A percentile compares a stretch with the other conserved stretches of the same genome.
Evolutionary conservation across 352 stramenopile genomes (phyloP).

Genomic region (Phytophthora aleatoria): DNA sequence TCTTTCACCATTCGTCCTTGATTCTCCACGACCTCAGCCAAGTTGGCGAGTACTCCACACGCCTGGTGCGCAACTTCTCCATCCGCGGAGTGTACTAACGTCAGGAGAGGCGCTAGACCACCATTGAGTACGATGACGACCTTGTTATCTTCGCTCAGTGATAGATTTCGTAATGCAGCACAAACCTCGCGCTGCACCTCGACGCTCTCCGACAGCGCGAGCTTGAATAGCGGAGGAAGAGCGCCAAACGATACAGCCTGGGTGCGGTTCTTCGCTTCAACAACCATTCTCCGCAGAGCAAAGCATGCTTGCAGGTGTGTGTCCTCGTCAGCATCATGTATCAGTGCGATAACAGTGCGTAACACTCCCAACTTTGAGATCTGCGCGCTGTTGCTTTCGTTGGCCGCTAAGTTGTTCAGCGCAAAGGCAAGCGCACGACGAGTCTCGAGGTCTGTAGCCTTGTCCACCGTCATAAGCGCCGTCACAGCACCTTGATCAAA

Average conservation of each 20-base stretch:
- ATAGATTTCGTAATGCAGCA: constrained; percentile 92
- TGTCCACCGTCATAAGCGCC: constrained; percentile 88
- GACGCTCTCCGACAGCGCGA: constrained; percentile 84
- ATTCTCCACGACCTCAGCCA: constrained; percentile 95
- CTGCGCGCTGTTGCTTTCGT: constrained; percentile 89
- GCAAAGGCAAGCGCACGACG: constrained; percentile 92
- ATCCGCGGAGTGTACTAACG: constrained; percentile 91
- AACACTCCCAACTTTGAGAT: constrained; percentile 90
- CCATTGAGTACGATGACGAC: constrained; percentile 90
- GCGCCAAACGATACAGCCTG: constrained; percentile 93
- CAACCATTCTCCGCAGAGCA: constrained; percentile 90
- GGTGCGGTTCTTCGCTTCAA: constrained; percentile 91
- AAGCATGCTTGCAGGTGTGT: constrained; percentile 94
- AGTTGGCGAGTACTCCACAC: constrained; percentile 91
- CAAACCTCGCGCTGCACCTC: constrained; percentile 94
- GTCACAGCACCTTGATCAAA: constrained; percentile 92
- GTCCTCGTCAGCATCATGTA: constrained; percentile 91
- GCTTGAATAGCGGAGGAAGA: constrained; percentile 86
- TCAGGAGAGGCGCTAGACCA: constrained; percentile 81
- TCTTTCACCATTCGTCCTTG: constrained; percentile 95
- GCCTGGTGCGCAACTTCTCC: constrained; percentile 91
- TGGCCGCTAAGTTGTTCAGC: constrained; percentile 93
- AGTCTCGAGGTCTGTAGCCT: constrained; percentile 90
- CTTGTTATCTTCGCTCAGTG: constrained; percentile 93
- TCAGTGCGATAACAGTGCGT: constrained; percentile 81